These are phyloP conservation scores for Iberis pinnata DNA, from an alignment of 345 rosid species.

Conservation along the genomic window DNA sequence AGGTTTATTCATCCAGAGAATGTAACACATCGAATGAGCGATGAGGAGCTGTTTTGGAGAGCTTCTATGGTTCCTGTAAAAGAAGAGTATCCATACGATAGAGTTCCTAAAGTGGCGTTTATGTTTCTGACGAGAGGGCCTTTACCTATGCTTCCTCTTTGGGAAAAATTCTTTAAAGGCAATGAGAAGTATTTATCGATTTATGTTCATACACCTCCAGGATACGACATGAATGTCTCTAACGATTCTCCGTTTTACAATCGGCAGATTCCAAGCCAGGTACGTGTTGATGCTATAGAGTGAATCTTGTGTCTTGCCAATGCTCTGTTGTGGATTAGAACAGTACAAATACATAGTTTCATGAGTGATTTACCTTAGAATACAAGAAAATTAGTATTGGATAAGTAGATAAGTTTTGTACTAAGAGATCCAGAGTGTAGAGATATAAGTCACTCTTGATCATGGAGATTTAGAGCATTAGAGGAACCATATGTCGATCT, in stretches of 20 bases:
- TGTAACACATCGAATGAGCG: constrained; percentile 51
- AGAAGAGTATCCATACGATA: constrained; percentile 49
- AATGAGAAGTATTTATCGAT: constrained; percentile 50
- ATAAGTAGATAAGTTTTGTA: neutral
- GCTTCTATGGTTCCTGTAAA: constrained; percentile 72
- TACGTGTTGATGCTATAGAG: constrained; percentile 12
- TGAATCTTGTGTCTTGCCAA: neutral
- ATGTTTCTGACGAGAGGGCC: constrained; percentile 91
- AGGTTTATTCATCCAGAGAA: constrained; percentile 45
- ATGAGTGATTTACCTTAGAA: neutral
- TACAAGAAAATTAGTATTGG: constrained; percentile 6
- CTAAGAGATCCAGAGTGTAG: too few relatives aligned
- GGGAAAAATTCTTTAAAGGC: constrained; percentile 84
- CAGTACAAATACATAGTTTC: neutral
- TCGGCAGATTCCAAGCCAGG: constrained; percentile 80
- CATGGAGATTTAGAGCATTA: neutral
- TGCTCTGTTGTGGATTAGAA: neutral
- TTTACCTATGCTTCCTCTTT: constrained; percentile 72
- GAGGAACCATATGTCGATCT: neutral
- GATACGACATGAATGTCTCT: constrained; percentile 49
- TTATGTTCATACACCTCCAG: constrained; percentile 58
- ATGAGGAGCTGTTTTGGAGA: constrained; percentile 71
- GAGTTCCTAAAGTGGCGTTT: constrained; percentile 76
- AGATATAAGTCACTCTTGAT: neutral
- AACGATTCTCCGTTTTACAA: constrained; percentile 51